Conservation (phyloP, 2,329 filamentous ascomycete genomes). For the Trichoderma citrinoviride region DNA sequence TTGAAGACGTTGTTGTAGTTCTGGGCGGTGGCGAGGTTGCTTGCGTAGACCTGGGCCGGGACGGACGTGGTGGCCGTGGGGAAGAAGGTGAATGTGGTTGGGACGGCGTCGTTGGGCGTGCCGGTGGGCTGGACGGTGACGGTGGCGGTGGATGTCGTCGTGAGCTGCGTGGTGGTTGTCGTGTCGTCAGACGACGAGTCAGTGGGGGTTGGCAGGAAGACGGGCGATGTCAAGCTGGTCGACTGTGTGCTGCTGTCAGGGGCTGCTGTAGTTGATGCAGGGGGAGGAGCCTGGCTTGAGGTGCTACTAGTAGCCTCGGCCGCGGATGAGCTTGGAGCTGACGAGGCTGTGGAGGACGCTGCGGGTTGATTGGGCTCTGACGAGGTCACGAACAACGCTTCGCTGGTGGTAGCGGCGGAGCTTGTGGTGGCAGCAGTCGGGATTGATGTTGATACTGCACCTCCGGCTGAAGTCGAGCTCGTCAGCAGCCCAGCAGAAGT, state of each 20-base stretch:
- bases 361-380: not conserved
- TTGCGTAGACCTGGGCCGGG: slow-evolving; percentile 41
- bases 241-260: not conserved
- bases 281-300: not conserved
- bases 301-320: not conserved
- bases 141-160: slow-evolving; percentile 20
- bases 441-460: not conserved
- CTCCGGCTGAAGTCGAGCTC: not conserved
- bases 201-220: not conserved
- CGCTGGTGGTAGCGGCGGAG: not conserved
- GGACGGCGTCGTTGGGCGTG: slow-evolving; percentile 38
- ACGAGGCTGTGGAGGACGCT: not conserved
- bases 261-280: not conserved
- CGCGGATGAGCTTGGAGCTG: not conserved
- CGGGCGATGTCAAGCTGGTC: not conserved
- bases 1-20: slow-evolving; percentile 49
- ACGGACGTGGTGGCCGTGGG: slow-evolving; percentile 42
- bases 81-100: slow-evolving; percentile 41
- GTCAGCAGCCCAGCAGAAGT: not conserved
- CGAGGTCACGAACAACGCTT: not conserved
- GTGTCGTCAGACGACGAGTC: not conserved
- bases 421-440: not conserved
- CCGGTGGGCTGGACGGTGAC: slow-evolving; percentile 37
- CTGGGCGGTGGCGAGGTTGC: slow-evolving; percentile 46
- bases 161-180: slow-evolving; percentile 13